Conservation (phyloP, 1,284 basidiomycete genomes). For the Malassezia sympodialis region DNA sequence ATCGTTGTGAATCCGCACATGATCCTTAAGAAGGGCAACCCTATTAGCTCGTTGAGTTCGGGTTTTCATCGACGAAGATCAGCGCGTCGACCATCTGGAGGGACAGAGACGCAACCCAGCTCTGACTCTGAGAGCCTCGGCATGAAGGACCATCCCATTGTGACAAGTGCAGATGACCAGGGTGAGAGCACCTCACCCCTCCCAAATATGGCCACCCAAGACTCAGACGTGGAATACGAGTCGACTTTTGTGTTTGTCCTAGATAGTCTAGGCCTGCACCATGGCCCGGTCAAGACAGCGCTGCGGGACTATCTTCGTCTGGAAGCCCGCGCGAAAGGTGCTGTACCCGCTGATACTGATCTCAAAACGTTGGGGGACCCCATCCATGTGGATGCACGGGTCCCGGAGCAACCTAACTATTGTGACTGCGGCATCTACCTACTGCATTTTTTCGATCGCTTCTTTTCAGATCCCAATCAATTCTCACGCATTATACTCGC, state of each 20-base stretch:
- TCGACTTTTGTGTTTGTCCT: conserved; percentile 49
- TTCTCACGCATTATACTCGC: conserved; percentile 18
- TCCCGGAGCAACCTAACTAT: conserved; percentile 66
- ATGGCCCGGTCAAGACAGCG: conserved; percentile 58
- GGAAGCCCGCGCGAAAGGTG: conserved; percentile 72
- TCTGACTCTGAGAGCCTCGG: background rate
- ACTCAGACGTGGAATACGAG: conserved; percentile 11
- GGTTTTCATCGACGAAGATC: background rate
- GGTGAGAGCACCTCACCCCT: background rate
- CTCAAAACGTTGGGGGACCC: conserved; percentile 14
- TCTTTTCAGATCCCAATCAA: conserved; percentile 30
- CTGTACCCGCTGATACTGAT: conserved; percentile 29
- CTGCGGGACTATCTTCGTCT: conserved; percentile 62
- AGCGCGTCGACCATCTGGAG: background rate
- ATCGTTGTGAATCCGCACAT: conserved; percentile 73
- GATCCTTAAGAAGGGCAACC: background rate
- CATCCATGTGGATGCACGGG: conserved; percentile 23
- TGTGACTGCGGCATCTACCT: conserved; percentile 64
- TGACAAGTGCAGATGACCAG: background rate
- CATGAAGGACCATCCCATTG: background rate
- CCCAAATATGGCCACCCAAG: background rate
- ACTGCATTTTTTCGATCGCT: conserved; percentile 40
- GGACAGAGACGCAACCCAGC: background rate
- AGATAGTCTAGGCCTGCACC: conserved; percentile 69
- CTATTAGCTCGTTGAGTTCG: background rate